phyloP scores from a whole-genome alignment of 805 yeast genomes.

The Pichia rugopelliculosa region DNA sequence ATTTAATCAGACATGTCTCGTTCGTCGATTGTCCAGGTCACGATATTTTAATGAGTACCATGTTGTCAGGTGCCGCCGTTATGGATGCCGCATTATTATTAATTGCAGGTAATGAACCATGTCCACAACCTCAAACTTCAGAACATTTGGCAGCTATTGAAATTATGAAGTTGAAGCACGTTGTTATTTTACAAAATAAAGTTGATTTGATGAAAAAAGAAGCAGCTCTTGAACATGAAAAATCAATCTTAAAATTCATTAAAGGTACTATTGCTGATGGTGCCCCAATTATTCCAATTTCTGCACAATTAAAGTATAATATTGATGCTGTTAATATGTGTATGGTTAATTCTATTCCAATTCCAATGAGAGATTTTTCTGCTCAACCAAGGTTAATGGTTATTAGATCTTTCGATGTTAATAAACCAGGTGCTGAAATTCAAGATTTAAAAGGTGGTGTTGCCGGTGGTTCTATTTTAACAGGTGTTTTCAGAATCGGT shows the following conservation, averaged over 20 bases:
- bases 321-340: constrained; percentile 98
- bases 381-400: constrained; percentile 94
- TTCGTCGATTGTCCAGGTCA: constrained; percentile 99
- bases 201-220: constrained; percentile 98
- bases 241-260: constrained; percentile 84
- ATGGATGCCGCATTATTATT: constrained; percentile 98
- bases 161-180: constrained; percentile 97
- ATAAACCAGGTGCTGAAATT: constrained; percentile 97
- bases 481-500: constrained; percentile 94
- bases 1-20: constrained; percentile 90
- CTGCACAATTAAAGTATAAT: constrained; percentile 97
- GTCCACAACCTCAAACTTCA: constrained; percentile 99
- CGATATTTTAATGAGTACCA: constrained; percentile 99
- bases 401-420: constrained; percentile 96
- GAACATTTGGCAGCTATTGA: constrained; percentile 99
- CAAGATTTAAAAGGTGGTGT: constrained; percentile 98
- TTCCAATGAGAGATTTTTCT: constrained; percentile 90
- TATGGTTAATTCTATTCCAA: constrained; percentile 91
- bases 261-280: constrained; percentile 99
- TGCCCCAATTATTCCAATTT: constrained; percentile 97
- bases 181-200: constrained; percentile 92
- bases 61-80: constrained; percentile 99
- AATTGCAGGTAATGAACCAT: constrained; percentile 97
- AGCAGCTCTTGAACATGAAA: constrained; percentile 90
- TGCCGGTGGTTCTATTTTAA: constrained; percentile 97